Base-by-base conservation (phyloP, 768 basidiomycete genomes). In the Tylopilus subfusipes region DNA sequence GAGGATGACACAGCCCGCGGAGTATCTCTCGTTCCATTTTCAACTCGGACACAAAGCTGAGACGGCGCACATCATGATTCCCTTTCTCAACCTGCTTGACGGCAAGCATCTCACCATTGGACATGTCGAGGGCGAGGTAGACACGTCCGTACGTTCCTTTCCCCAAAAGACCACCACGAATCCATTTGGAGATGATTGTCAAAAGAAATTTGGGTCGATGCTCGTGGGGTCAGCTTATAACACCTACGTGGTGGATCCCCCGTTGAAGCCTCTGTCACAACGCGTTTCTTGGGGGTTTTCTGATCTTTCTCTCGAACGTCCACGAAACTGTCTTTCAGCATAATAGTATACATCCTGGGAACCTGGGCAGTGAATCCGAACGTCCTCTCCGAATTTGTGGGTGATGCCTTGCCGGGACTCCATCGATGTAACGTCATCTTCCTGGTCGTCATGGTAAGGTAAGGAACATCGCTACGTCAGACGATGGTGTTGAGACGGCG, bases 11-110 rank as follows among this genome's bases (percentile, higher is more conserved):
- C 39, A 98, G 78, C 53, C 93, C 92, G 68, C 92, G 91, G 63
- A 97, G 77, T 3, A 93, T 91, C 72, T 94, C 90, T 64, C 90
- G 94, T 75, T 97, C 95, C 61, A 86, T 77, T 71, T 93, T 92
- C 55, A 98, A 74, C 1, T 93, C 91, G 59, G 91, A 85, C 52
- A 97, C 88, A 58, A 94, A 88, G n/a, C 81, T 82, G 52, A 80
- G 75, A 60, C 92, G 91, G 16, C 90, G 80, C 13, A 80, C 76
- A 69, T 95, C 90, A 58, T 86, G 87, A 68, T 86, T 87, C 72
- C 95, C 93, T 50, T 92, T 81, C 68, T 96, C 93, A 45, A 97
- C 95, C 73, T 98, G 95, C 73, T 98, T 98, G 57, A 98, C 95
- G 11, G 96, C 95, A 66, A 98, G 91, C 89, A 96, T 94, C 72